Base-by-base conservation (phyloP, 108 stramenopile genomes). In the Cafeteria roenbergensis region DNA sequence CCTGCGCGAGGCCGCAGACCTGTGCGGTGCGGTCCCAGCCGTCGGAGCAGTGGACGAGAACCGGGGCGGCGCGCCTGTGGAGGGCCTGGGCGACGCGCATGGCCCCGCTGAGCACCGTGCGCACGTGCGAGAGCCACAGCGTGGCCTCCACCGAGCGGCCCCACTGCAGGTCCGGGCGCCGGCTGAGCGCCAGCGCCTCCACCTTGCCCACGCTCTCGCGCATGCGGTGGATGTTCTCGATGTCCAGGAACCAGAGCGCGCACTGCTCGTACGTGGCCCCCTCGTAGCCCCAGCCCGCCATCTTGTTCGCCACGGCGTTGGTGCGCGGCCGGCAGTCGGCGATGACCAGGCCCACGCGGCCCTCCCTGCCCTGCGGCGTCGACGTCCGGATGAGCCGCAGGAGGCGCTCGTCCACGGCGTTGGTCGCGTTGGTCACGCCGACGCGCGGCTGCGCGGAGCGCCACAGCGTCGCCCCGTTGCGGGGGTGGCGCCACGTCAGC, bases 401-500 rank as follows among this genome's bases (percentile, higher is more conserved):
- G 50, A 87, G 83, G 12, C 75, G 68, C 70, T 92, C 90, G 70
- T 96, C 94, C 29, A 87, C 84, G 0, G 74, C 54, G 66, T 77
- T 87, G 8, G 90, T 87, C 77, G 89, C 88, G 28, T 89, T 89
- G 64, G 86, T 87, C 27, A 91, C 66, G 1, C 97, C 97, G 25
- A 93, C 90, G 68, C 90, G 91, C 0, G 98, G 98, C 68, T 99
- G 98, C 34, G 90, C 78, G 42, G 80, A 83, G 59, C 98, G 70
- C 93, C 93, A 95, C 38, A 99, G 83, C 54, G 84, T 82, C 1
- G 87, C 88, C 8, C 57, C 42, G 22, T 61, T 67, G 6, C 55
- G 28, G 21, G 50, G 27, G 38, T 65, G 28, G 1, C 59, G 68
- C 76, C 77, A 83, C 42, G 73, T 57, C 57, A 83, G 52, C 22